Evolutionary conservation across 2,329 filamentous ascomycete species (phyloP).

Genomic region (Camptophora hylomeconis): DNA sequence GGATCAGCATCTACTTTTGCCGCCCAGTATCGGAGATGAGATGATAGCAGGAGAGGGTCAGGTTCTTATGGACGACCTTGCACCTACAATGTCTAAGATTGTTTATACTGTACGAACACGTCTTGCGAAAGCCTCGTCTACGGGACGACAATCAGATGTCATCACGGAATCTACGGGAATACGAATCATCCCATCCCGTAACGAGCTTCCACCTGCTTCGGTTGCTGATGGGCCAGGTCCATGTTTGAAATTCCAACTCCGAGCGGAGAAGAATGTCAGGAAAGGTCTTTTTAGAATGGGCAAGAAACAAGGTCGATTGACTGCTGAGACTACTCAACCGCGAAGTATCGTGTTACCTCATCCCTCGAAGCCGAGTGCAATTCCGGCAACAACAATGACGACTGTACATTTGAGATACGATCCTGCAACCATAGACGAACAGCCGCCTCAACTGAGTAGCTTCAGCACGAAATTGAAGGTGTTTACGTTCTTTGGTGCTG

Average conservation of each 20-base stretch:
- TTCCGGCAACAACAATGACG: constrained; percentile 39
- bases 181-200: constrained; percentile 44
- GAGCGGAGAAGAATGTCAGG: constrained; percentile 46
- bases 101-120: constrained; percentile 42
- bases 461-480: constrained; percentile 43
- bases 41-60: constrained; percentile 38
- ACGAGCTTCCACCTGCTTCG: constrained; percentile 47
- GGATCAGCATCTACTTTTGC: constrained; percentile 43
- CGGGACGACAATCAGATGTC: constrained; percentile 33
- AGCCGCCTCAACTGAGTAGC: constrained; percentile 40
- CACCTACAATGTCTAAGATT: constrained; percentile 50
- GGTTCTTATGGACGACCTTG: constrained; percentile 44
- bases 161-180: constrained; percentile 41
- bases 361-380: constrained; percentile 22
- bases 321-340: constrained; percentile 46
- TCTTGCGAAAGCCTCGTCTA: constrained; percentile 27
- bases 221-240: constrained; percentile 31
- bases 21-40: constrained; percentile 49
- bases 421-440: constrained; percentile 34
- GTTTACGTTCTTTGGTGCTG: constrained; percentile 43
- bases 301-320: constrained; percentile 45
- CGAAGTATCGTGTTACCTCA: constrained; percentile 39
- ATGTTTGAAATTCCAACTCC: constrained; percentile 39
- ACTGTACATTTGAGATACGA: constrained; percentile 49
- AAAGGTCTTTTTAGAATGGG: constrained; percentile 46